Base-by-base conservation (phyloP, 306 rosid species). In the Rosa chinensis region DNA sequence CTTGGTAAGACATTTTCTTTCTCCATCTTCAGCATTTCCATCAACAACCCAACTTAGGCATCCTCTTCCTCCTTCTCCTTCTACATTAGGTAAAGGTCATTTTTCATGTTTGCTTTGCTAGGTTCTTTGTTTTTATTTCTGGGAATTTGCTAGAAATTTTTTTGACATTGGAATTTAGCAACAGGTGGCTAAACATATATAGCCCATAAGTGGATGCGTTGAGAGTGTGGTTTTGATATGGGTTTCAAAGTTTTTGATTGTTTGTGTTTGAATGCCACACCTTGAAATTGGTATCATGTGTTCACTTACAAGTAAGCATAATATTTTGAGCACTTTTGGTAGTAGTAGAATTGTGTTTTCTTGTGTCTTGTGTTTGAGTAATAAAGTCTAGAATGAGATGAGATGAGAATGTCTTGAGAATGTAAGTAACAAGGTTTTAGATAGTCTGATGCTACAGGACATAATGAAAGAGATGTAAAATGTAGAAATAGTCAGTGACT, bases 11-110 rank as follows among this genome's bases (percentile, higher is more conserved):
- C 87, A 49, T 63, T 84, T 92, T 79, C 82, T 92, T 69, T 92
- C 79, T 70, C 70, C 93, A 0, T 81, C 93, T 66, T 84, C 90
- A 23, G 84, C 87, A 10, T 88, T 90, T 75, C 90, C 88, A 80
- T 66, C 86, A n/a, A 88, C 90, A 87, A 82, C 81, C 82, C 91
- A 85, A 71, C 87, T 74, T 40, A 76, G 86, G 86, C 86, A 79
- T 78, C 74, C 83, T 68, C 88, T 83, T 82, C 79, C 82, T 79
- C 76, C 79, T 82, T 77, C 82, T 79, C 76, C 89, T 8, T 82
- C 79, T 37, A 76, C 80, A 70, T 82, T 84, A 14, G 80, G 84
- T 80, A 43, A 52, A 17, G 53, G 69, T 44, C 6, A 0, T 21
- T 2, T 62, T 74, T 74, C 18, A 4, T 49, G 8, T 58, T 18